Base-by-base conservation (phyloP, 2,329 filamentous ascomycete genomes). In the Alternaria solani region DNA sequence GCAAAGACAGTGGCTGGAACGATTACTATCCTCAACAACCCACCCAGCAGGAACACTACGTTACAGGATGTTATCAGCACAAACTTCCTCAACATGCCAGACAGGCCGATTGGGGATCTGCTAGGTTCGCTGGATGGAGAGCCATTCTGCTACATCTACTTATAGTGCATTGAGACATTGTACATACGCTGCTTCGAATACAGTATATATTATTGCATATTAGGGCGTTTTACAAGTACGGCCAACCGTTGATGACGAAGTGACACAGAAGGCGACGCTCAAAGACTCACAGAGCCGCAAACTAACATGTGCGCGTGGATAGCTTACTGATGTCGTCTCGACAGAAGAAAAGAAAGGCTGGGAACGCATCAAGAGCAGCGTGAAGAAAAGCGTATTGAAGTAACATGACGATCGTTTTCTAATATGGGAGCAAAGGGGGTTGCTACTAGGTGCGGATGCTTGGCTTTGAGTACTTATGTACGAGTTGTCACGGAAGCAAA, bases 111-210 rank as follows among this genome's bases (percentile, higher is more conserved):
- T 55, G 63, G 70, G 3, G 77, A 82, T 54, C 49, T 80, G 20
- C 38, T 66, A 49, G 76, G 81, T 66, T 82, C 81, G 1, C 70
- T 81, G 8, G 77, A 62, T n/a, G 80, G 79, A 3, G 53, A 44
- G 39, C 79, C 78, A 7, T 81, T 83, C 59, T 83, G 81, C 63
- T 84, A 83, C 55, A 72, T 81, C 3, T 83, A 83, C 61, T 56
- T 70, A 38, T 73, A 61, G 51, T n/a, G 2, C 20, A 6, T 26
- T 8, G 20, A 12, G 23, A 26, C 12, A 23, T 14, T 26, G 41
- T 26, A 43, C 16, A 26, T 43, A n/a, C 23, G 12, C 12, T 16
- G 14, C 41, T 16, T 43, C 12, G 12, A 43, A 43, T 43, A 16
- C 14, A n/a, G 12, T 16, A 43, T 16, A 43, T 26, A 43, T 4